A percentile compares a stretch with the other conserved stretches of the same genome.
phyloP scores from a whole-genome alignment of 192 early-diverging fungal genomes.

The Rhizoclosmatium sp. region DNA sequence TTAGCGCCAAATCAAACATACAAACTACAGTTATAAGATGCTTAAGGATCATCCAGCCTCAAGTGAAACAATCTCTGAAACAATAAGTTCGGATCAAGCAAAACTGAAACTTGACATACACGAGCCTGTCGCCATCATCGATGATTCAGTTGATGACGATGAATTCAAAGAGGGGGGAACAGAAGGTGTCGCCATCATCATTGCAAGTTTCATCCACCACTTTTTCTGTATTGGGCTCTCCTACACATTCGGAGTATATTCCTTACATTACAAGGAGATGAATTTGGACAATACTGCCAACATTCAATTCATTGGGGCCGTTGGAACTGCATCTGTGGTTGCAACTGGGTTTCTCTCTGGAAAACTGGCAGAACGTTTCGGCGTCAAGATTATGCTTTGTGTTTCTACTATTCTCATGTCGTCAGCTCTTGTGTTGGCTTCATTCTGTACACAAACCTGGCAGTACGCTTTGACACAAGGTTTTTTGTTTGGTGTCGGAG shows the following conservation, averaged over 20 bases:
- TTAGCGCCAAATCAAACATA: too few relatives aligned
- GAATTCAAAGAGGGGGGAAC: conserved; percentile 10
- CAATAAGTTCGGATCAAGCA: background rate
- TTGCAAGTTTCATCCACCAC: conserved; percentile 10
- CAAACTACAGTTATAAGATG: background rate
- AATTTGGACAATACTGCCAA: background rate
- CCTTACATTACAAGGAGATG: background rate
- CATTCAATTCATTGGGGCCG: conserved; percentile 10
- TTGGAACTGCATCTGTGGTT: conserved; percentile 7
- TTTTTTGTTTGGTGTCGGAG: conserved; percentile 76
- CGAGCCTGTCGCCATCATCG: background rate
- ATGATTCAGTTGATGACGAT: background rate
- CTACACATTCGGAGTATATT: conserved; percentile 22
- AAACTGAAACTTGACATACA: background rate
- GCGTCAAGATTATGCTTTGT: background rate
- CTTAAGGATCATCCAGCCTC: background rate
- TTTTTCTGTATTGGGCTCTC: conserved; percentile 25
- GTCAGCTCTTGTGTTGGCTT: background rate
- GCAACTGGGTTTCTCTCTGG: conserved; percentile 1
- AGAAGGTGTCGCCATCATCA: background rate
- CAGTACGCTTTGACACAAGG: conserved; percentile 74
- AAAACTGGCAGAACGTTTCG: conserved; percentile 15
- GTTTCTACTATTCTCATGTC: conserved; percentile 2
- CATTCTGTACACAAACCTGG: background rate
- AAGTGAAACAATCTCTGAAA: background rate